Base-by-base conservation (phyloP, 2,329 filamentous ascomycete genomes). In the Monosporascus sp. region DNA sequence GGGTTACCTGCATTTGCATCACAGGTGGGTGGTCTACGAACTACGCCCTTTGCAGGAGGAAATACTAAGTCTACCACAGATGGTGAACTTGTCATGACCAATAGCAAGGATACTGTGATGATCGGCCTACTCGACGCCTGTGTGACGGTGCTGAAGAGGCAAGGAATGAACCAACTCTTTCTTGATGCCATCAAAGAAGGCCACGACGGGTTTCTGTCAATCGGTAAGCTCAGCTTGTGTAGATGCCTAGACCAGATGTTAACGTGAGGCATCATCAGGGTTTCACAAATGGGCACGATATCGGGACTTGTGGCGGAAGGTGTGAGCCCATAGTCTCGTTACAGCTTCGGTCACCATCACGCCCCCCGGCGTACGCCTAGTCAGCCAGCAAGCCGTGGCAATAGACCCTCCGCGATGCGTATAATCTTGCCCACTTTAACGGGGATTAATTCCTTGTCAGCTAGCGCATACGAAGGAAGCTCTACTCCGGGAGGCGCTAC, bases 1-100 rank as follows among this genome's bases (percentile, higher is more conserved):
- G 82, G 25, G 75, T 82, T 37, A 77, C 80, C n/a, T 85, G 82
- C 64, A 78, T 84, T 50, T 84, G 78, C 65, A 76, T 84, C 56
- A 69, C 72, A 62, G 77, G 82, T 82, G 64, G 55, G 77, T 72
- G 22, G 14, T 45, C 48, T 37, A 25, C 48, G 48, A 56, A 44
- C 25, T 31, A 31, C 37, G 39, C 49, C 35, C 6, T 35, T 46
- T 39, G 49, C 27, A 27, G 37, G 52, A 47, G 35, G 44, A 49
- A 6, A 48, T 50, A 39, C n/a, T 49, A 15, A 51, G 51, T 59
- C 63, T 38, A 64, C 52, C 51, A n/a, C 47, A 79, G 76, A 78
- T 47, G 72, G 74, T 18, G 69, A 75, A 55, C 66, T 70, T 3
- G 70, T 71, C 17, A 69, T 72, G 58, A 68, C 70, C 20, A 75